A percentile compares a stretch with the other conserved stretches of the same genome.
Conservation (phyloP, 2,329 filamentous ascomycete genomes). For the Penicillium sp. region DNA sequence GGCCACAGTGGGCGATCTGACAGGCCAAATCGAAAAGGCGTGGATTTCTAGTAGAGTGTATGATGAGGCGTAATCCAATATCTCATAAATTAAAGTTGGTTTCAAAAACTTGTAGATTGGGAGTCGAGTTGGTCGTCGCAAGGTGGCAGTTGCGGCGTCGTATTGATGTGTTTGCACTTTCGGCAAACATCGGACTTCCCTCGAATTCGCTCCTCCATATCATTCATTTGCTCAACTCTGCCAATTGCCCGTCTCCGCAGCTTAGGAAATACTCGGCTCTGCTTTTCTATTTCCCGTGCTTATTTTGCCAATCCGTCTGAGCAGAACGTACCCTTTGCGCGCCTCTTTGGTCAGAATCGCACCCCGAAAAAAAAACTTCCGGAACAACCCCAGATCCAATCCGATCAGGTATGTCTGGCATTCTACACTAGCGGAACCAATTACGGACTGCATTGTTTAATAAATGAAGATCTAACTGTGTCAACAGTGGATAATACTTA, state of each 20-base stretch:
- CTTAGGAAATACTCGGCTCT: not conserved
- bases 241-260: not conserved
- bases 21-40: not conserved
- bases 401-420: constrained; percentile 4
- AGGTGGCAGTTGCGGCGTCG: constrained; percentile 7
- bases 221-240: not conserved
- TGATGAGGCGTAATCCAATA: not conserved
- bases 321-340: not conserved
- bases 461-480: not conserved
- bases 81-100: not conserved
- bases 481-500: not conserved
- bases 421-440: not conserved
- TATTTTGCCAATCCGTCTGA: not conserved
- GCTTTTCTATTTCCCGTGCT: not conserved
- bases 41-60: not conserved
- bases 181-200: constrained; percentile 27
- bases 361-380: constrained; percentile 16
- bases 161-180: constrained; percentile 30
- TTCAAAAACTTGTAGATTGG: not conserved
- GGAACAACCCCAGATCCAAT: not conserved
- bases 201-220: constrained; percentile 4
- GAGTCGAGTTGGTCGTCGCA: constrained; percentile 4
- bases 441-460: not conserved
- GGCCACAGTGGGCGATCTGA: not conserved
- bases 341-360: not conserved